Percentiles rank a stretch among this genome's conserved stretches.
Evolutionary conservation across 1,284 basidiomycete genomes (phyloP).

Genomic region (Termitomyces sp.): DNA sequence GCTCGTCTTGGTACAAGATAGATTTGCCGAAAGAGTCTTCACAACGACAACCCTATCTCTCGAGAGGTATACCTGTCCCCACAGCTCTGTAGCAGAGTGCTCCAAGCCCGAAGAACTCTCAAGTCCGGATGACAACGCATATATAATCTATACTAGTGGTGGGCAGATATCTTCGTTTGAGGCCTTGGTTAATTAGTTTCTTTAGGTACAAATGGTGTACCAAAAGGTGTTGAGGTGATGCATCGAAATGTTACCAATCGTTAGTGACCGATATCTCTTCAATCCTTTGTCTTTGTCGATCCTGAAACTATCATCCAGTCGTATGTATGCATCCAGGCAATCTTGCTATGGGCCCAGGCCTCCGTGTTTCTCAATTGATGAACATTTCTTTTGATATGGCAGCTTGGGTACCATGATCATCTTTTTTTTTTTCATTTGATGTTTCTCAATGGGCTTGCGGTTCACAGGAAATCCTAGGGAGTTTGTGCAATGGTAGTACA

Average conservation of each 20-base stretch:
- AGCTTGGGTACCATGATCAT: constrained; percentile 42
- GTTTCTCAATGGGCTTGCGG: not conserved
- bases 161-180: constrained; percentile 17
- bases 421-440: not conserved
- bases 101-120: constrained; percentile 37
- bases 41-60: constrained; percentile 33
- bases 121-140: constrained; percentile 41
- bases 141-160: constrained; percentile 62
- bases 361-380: constrained; percentile 53
- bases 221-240: constrained; percentile 55
- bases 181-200: constrained; percentile 1
- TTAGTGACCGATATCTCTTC: constrained; percentile 24
- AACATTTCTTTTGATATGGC: constrained; percentile 63
- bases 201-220: constrained; percentile 52
- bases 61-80: constrained; percentile 35
- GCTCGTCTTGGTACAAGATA: constrained; percentile 41
- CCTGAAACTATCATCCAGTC: constrained; percentile 4
- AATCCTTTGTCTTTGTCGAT: not conserved
- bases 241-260: constrained; percentile 57
- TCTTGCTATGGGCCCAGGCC: constrained; percentile 48
- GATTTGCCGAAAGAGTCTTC: constrained; percentile 41
- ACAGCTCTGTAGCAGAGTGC: constrained; percentile 23
- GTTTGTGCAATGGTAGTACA: constrained; percentile 52
- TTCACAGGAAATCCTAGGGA: constrained; percentile 52
- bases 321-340: constrained; percentile 25